These are phyloP conservation scores for Fusarium mangiferae DNA, from an alignment of 2,329 filamentous ascomycete species.

Conservation along the genomic window DNA sequence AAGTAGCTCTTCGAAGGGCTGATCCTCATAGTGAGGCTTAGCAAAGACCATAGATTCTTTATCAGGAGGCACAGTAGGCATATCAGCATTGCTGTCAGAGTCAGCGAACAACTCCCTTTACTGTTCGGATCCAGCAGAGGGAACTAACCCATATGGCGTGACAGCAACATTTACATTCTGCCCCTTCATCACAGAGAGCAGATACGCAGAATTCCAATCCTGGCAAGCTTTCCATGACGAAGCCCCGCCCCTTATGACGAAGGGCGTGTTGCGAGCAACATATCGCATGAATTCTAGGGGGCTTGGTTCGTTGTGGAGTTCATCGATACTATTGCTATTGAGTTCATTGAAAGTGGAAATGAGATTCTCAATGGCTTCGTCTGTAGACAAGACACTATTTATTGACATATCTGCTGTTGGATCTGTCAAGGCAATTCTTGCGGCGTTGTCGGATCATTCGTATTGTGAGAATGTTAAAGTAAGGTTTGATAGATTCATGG, in stretches of 20 bases:
- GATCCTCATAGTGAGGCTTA: conserved; percentile 76
- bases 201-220: conserved; percentile 71
- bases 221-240: conserved; percentile 69
- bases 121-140: not conserved
- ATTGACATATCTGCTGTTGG: not conserved
- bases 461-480: not conserved
- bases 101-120: not conserved
- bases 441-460: not conserved
- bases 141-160: conserved; percentile 75
- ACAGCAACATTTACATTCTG: conserved; percentile 78
- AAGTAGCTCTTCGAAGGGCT: conserved; percentile 72
- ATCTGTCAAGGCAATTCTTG: not conserved
- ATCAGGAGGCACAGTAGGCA: conserved; percentile 45
- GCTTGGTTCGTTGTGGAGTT: conserved; percentile 72
- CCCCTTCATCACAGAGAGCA: conserved; percentile 64
- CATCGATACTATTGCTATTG: conserved; percentile 69
- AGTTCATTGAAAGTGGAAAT: conserved; percentile 79
- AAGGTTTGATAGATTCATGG: not conserved
- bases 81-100: conserved; percentile 50
- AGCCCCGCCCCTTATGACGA: conserved; percentile 74
- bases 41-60: conserved; percentile 64
- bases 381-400: not conserved
- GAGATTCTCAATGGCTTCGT: conserved; percentile 56
- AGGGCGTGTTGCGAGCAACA: conserved; percentile 78
- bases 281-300: conserved; percentile 84